phyloP scores from a whole-genome alignment of 306 rosid genomes.

The Quercus ilex region DNA sequence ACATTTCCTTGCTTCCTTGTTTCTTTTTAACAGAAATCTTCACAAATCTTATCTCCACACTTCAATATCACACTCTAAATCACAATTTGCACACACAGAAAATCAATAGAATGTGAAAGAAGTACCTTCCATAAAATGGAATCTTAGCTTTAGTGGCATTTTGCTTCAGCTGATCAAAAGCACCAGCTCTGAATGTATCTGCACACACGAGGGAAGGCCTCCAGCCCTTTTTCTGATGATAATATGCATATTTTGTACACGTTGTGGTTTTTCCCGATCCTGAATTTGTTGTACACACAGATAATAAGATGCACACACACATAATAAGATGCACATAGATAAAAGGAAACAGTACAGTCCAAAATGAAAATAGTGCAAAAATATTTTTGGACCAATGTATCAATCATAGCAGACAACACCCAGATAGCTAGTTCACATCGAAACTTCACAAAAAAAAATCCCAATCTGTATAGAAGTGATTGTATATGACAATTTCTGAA shows the following conservation, averaged over 20 bases:
- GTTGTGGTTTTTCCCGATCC: constrained; percentile 95
- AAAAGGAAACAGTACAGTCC: not conserved
- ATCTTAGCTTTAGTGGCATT: constrained; percentile 93
- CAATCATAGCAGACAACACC: not conserved
- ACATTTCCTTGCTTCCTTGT: not conserved
- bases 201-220: constrained; percentile 96
- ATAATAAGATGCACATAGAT: not conserved
- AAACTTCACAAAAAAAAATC: not conserved
- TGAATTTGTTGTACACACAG: constrained; percentile 27
- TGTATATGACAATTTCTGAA: not conserved
- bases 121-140: constrained; percentile 93
- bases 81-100: not conserved
- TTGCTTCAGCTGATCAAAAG: constrained; percentile 97
- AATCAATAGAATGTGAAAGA: constrained; percentile 13
- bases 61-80: not conserved
- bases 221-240: constrained; percentile 95
- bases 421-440: not conserved
- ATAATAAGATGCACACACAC: not conserved
- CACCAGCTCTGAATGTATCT: constrained; percentile 97
- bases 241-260: constrained; percentile 79
- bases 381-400: not conserved
- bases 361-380: not conserved
- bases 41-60: not conserved
- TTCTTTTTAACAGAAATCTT: not conserved
- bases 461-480: not conserved